Evolutionary conservation across 2,329 filamentous ascomycete genomes (phyloP).

Genomic region (Botrytis byssoidea): DNA sequence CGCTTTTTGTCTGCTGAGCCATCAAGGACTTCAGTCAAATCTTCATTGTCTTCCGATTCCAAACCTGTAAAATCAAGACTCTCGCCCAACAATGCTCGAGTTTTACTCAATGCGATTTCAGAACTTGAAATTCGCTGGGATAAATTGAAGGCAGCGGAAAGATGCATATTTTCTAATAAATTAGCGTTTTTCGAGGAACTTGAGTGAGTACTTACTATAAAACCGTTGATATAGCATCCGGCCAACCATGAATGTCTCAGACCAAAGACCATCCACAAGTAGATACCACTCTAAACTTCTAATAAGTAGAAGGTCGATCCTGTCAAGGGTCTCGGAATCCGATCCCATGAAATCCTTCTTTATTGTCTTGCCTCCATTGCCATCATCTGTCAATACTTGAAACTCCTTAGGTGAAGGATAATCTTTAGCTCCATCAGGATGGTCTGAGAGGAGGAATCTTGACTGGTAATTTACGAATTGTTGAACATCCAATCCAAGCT

Average conservation of each 20-base stretch:
- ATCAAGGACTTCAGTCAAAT: slow-evolving; percentile 39
- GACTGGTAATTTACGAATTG: slow-evolving; percentile 72
- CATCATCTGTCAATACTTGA: slow-evolving; percentile 47
- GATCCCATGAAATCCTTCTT: slow-evolving; percentile 69
- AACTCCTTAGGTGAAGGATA: slow-evolving; percentile 49
- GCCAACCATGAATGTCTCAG: slow-evolving; percentile 65
- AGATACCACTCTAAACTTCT: slow-evolving; percentile 82
- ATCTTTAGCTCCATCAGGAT: slow-evolving; percentile 42
- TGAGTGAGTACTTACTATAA: slow-evolving; percentile 62
- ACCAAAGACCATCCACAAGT: slow-evolving; percentile 70
- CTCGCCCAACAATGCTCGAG: slow-evolving; percentile 43
- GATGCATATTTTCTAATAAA: slow-evolving; percentile 42
- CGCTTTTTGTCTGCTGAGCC: slow-evolving; percentile 40
- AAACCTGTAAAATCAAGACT: slow-evolving; percentile 40
- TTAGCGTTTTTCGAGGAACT: slow-evolving; percentile 23
- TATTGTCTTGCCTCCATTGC: slow-evolving; percentile 60
- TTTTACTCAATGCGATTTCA: slow-evolving; percentile 39
- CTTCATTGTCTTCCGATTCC: slow-evolving; percentile 33
- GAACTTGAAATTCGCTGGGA: slow-evolving; percentile 50
- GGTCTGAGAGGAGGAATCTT: slow-evolving; percentile 51
- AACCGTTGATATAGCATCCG: slow-evolving; percentile 79
- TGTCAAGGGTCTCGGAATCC: slow-evolving; percentile 57
- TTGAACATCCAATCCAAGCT: slow-evolving; percentile 69
- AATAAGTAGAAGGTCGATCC: slow-evolving; percentile 69
- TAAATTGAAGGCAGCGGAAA: slow-evolving; percentile 56